Percentiles rank a stretch among this genome's conserved stretches.
phyloP scores from a whole-genome alignment of 768 basidiomycete species.

The Lactarius sp. region DNA sequence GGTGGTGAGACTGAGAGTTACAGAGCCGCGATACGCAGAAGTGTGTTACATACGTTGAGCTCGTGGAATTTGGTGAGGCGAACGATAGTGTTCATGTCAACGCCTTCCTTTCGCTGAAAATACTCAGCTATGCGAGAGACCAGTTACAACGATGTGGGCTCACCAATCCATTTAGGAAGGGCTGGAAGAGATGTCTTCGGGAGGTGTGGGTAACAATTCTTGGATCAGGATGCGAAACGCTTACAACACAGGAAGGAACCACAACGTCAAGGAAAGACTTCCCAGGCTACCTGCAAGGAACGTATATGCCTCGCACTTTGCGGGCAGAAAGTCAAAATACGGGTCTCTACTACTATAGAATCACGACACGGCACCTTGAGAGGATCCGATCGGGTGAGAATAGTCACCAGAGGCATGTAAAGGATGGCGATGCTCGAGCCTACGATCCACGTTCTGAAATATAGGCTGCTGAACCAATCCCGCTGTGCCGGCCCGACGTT shows the following conservation, averaged over 20 bases:
- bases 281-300: slow-evolving; percentile 67
- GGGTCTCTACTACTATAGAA: neutral
- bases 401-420: slow-evolving; percentile 68
- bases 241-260: slow-evolving; percentile 69
- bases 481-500: slow-evolving; percentile 51
- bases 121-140: neutral
- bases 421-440: slow-evolving; percentile 57
- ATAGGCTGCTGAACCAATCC: slow-evolving; percentile 72
- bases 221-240: slow-evolving; percentile 13
- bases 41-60: slow-evolving; percentile 55
- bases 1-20: neutral
- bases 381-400: slow-evolving; percentile 54
- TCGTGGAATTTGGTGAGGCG: slow-evolving; percentile 78
- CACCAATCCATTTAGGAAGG: slow-evolving; percentile 58
- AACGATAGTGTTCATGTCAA: slow-evolving; percentile 60
- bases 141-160: slow-evolving; percentile 25
- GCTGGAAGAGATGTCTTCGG: slow-evolving; percentile 57
- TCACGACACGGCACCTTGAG: slow-evolving; percentile 42
- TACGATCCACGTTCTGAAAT: slow-evolving; percentile 68
- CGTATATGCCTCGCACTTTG: slow-evolving; percentile 65
- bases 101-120: slow-evolving; percentile 50
- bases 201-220: slow-evolving; percentile 6
- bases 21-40: neutral
- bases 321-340: neutral
- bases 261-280: slow-evolving; percentile 64